Conservation (phyloP, 2,329 filamentous ascomycete species). For the Phaeosphaeria sp. region DNA sequence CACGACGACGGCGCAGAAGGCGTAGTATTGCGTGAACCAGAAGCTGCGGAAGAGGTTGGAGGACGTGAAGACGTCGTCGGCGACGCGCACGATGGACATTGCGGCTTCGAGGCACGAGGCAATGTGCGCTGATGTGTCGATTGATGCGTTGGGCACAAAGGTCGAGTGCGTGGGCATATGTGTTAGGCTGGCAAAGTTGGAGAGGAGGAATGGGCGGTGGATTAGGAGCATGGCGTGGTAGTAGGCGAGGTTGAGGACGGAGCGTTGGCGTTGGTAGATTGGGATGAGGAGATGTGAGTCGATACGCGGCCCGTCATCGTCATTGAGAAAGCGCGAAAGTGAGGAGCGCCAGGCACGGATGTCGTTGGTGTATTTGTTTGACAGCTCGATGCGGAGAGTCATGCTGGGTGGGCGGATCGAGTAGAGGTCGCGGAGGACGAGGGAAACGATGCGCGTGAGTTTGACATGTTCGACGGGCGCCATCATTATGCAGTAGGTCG, state of each 20-base stretch:
- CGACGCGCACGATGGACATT: conserved; percentile 53
- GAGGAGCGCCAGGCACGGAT: conserved; percentile 56
- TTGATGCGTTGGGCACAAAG: conserved; percentile 12
- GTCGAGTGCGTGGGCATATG: conserved; percentile 33
- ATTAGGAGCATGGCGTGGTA: conserved; percentile 64
- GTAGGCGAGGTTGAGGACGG: conserved; percentile 61
- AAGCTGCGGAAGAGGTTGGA: conserved; percentile 56
- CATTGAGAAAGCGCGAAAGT: conserved; percentile 52
- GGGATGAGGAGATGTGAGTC: conserved; percentile 55
- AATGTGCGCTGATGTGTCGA: conserved; percentile 44
- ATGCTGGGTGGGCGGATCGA: conserved; percentile 45
- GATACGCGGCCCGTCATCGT: conserved; percentile 38
- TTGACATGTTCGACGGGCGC: conserved; percentile 55
- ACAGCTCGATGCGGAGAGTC: conserved; percentile 44
- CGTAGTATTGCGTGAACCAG: conserved; percentile 62
- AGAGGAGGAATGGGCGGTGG: conserved; percentile 62
- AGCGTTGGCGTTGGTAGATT: conserved; percentile 61
- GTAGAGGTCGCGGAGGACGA: conserved; percentile 56
- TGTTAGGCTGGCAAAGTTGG: conserved; percentile 48
- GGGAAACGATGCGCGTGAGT: conserved; percentile 54
- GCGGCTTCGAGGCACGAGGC: conserved; percentile 58
- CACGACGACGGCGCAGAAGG: conserved; percentile 62
- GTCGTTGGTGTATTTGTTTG: conserved; percentile 52
- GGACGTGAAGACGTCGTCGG: conserved; percentile 51
- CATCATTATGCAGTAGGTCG: conserved; percentile 52